These are phyloP conservation scores for Talaromyces thailandensis DNA, from an alignment of 495 filamentous ascomycete species.

Conservation along the genomic window DNA sequence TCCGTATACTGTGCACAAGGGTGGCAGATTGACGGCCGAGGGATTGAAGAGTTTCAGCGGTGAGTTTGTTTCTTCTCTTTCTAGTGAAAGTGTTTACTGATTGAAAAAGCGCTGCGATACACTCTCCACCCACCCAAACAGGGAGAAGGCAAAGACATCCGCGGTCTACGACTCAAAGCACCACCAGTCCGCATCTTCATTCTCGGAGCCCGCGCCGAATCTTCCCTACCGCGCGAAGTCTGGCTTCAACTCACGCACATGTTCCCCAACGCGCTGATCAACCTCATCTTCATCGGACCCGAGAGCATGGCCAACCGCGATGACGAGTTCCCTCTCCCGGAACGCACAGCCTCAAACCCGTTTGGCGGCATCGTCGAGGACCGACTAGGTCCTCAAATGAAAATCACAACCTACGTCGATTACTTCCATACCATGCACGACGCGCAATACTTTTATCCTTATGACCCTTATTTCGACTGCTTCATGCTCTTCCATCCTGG, in stretches of 20 bases:
- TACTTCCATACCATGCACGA: constrained; percentile 97
- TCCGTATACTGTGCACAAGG: constrained; percentile 70
- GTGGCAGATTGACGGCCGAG: constrained; percentile 69
- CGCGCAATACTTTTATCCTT: constrained; percentile 78
- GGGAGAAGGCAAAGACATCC: constrained; percentile 65
- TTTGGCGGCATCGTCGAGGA: constrained; percentile 91
- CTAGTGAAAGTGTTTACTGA: neutral
- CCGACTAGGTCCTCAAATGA: constrained; percentile 72
- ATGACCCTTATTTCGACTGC: constrained; percentile 95
- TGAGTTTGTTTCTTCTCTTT: constrained; percentile 33
- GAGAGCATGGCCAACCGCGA: constrained; percentile 91
- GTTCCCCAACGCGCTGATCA: constrained; percentile 66
- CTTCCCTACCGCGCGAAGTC: constrained; percentile 83
- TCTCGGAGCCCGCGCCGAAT: constrained; percentile 90
- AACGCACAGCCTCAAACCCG: constrained; percentile 73
- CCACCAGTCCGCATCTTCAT: constrained; percentile 90
- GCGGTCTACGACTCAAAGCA: constrained; percentile 70
- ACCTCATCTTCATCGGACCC: constrained; percentile 90
- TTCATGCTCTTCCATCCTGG: constrained; percentile 96
- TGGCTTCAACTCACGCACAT: constrained; percentile 89
- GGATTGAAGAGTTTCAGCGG: constrained; percentile 88
- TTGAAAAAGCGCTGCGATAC: constrained; percentile 72
- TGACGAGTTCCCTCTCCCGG: constrained; percentile 80
- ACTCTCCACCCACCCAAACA: constrained; percentile 78
- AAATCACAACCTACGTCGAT: constrained; percentile 94